phyloP scores from a whole-genome alignment of 169 alveolate genomes.

The Plasmodium cynomolgi region DNA sequence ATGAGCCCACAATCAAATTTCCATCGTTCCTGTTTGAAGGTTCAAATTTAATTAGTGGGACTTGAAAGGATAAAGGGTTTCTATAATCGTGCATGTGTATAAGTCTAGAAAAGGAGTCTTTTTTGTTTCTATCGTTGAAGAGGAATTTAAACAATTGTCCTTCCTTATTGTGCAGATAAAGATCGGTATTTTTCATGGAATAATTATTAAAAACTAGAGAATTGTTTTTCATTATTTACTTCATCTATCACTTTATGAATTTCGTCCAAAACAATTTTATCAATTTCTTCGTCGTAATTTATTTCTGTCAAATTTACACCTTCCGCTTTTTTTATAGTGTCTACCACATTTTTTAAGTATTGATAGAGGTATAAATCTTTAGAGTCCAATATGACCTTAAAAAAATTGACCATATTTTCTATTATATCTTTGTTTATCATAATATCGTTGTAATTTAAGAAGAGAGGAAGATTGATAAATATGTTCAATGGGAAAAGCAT shows the following conservation, averaged over 20 bases:
- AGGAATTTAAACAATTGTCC: conserved; percentile 36
- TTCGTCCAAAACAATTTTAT: conserved; percentile 40
- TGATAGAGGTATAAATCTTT: conserved; percentile 23
- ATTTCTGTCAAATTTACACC: background rate
- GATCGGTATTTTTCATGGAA: conserved; percentile 3
- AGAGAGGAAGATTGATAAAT: conserved; percentile 64
- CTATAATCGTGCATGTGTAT: background rate
- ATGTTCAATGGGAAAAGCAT: conserved; percentile 47
- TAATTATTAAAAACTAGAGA: conserved; percentile 28
- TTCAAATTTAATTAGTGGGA: conserved; percentile 17
- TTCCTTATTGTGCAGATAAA: conserved; percentile 24
- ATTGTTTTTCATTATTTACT: conserved; percentile 34
- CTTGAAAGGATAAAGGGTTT: conserved; percentile 37
- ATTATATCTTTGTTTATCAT: conserved; percentile 30
- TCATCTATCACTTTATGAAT: conserved; percentile 35
- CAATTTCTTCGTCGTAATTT: conserved; percentile 44
- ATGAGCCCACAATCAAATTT: conserved; percentile 15
- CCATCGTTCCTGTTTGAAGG: conserved; percentile 49
- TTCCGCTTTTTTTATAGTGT: conserved; percentile 18
- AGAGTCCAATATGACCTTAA: conserved; percentile 30
- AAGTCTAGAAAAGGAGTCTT: conserved; percentile 12
- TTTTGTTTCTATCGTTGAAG: conserved; percentile 16
- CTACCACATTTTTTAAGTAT: conserved; percentile 25
- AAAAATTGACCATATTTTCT: conserved; percentile 11
- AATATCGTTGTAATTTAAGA: conserved; percentile 21